Evolutionary conservation across 2,329 filamentous ascomycete genomes (phyloP).

Genomic region (Fusarium sp.): DNA sequence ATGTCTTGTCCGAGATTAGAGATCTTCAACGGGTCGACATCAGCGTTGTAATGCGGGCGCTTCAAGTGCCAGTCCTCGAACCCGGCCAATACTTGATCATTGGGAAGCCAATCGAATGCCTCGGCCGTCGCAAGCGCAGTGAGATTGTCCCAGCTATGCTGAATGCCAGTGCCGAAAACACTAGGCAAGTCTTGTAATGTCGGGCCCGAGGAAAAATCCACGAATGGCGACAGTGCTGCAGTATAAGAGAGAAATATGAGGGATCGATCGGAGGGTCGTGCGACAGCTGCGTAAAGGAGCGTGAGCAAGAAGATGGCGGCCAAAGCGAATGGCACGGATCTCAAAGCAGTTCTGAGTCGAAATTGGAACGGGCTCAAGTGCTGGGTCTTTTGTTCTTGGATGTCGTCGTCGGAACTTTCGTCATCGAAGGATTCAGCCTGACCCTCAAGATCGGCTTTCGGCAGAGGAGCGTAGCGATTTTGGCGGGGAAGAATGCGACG

Average conservation of each 20-base stretch:
- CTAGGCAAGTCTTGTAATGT: conserved; percentile 38
- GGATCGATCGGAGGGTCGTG: conserved; percentile 43
- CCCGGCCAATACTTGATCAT: conserved; percentile 23
- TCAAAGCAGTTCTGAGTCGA: neutral
- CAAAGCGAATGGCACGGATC: neutral
- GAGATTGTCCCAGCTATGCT: conserved; percentile 40
- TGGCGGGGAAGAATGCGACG: neutral
- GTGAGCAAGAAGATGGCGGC: conserved; percentile 7
- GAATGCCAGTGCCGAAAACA: conserved; percentile 32
- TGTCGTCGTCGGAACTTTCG: neutral
- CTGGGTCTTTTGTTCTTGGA: neutral
- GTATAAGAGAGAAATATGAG: conserved; percentile 50
- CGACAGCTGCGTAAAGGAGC: conserved; percentile 29
- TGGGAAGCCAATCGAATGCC: conserved; percentile 41
- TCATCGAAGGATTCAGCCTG: neutral
- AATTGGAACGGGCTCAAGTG: neutral
- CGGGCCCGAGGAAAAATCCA: conserved; percentile 44
- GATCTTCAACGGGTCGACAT: conserved; percentile 50
- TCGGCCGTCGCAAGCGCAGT: conserved; percentile 40
- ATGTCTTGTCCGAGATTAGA: conserved; percentile 48
- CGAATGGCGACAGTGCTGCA: conserved; percentile 43
- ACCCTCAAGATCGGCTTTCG: neutral
- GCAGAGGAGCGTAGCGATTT: conserved; percentile 29
- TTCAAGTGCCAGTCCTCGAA: conserved; percentile 43
- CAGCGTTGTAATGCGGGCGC: conserved; percentile 48